Base-by-base conservation (phyloP, 257 asterid genomes). In the Striga asiatica region DNA sequence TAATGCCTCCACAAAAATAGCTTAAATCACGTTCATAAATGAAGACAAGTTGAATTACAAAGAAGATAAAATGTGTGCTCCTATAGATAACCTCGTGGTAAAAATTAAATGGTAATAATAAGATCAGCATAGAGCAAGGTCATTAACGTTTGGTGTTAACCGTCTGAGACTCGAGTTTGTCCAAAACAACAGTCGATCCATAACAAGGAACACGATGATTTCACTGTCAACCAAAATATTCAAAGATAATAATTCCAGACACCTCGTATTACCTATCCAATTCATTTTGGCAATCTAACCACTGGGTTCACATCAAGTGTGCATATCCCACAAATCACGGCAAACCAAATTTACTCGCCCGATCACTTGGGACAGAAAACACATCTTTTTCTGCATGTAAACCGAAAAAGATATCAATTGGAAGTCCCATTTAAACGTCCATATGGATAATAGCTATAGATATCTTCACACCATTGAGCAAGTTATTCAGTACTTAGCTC, bases 301-400 rank as follows among this genome's bases (percentile, higher is more conserved):
- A 74, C 80, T 66, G 63, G 28, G 58, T 53, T 66, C 76, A 54
- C 69, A 74, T 74, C 71, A 20, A 61, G 45, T 58, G 47, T 19
- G 50, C 20, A 50, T 27, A 56, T 61, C 39, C 58, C 71, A 45
- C 50, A 39, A 50, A 14, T 37, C 46, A 21, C 19, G 17, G 21
- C 17, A 41, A 37, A 42, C 60, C 34, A 37, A 8, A 61, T 56
- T 61, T 55, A 19, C 67, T 28, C 43, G 3, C 32, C 14, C 23
- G 61, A 50, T 67, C 70, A 54, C 25, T 63, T 55, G 73, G 59
- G 57, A 63, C 38, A 46, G 12, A 31, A 54, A 64, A 38, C 48
- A 62, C 41, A n/a, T 52, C 73, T 48, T 53, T 50, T 66, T 32
- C 79, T 74, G 73, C 76, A 74, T 59, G 68, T 19, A 64, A 56